phyloP scores from a whole-genome alignment of 106 monocot genomes.

The Acorus calamus region DNA sequence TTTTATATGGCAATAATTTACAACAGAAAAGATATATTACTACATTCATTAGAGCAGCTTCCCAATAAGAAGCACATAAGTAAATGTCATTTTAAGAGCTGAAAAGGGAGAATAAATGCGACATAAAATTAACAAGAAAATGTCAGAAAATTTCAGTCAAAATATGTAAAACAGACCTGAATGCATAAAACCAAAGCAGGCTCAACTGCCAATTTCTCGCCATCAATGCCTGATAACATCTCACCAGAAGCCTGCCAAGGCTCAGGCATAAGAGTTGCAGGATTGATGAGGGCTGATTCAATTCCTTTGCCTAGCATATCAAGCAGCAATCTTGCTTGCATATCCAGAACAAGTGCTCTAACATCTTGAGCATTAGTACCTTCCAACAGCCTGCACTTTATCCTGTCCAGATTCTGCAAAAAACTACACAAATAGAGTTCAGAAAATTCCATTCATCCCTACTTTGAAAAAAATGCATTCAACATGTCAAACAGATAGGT shows the following conservation, averaged over 20 bases:
- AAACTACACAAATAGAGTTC: not conserved
- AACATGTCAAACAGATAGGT: too few relatives aligned
- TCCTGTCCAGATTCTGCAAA: constrained; percentile 84
- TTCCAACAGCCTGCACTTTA: constrained; percentile 96
- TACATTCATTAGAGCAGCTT: too few relatives aligned
- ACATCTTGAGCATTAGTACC: constrained; percentile 99
- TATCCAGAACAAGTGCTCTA: constrained; percentile 92
- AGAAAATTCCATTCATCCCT: too few relatives aligned
- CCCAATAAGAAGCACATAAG: too few relatives aligned
- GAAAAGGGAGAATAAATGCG: too few relatives aligned
- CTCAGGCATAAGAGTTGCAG: constrained; percentile 73
- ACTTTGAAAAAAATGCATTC: too few relatives aligned
- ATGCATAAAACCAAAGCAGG: constrained; percentile 62
- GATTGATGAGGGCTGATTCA: constrained; percentile 87
- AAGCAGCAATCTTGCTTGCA: constrained; percentile 93
- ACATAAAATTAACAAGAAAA: too few relatives aligned
- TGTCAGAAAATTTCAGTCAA: not conserved
- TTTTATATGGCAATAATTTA: too few relatives aligned
- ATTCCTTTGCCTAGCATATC: constrained; percentile 99
- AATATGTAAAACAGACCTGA: constrained; percentile 42
- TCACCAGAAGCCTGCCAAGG: constrained; percentile 93
- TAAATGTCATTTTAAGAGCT: too few relatives aligned
- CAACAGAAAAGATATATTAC: too few relatives aligned
- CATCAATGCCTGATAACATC: constrained; percentile 69
- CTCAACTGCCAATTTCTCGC: constrained; percentile 92